phyloP scores from a whole-genome alignment of 192 early-diverging fungal genomes.

The Backusella psychrophila region DNA sequence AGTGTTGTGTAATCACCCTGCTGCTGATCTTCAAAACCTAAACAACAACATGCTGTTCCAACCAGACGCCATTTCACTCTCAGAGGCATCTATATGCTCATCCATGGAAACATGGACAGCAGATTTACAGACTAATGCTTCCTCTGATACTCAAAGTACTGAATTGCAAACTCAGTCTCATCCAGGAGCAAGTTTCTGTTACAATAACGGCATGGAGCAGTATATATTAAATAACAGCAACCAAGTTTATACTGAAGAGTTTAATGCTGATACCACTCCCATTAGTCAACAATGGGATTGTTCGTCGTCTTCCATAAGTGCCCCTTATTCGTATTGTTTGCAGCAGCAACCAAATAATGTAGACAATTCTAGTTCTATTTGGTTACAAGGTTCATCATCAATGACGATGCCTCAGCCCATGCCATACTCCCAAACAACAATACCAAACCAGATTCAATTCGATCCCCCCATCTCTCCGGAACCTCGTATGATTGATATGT shows the following conservation, averaged over 20 bases:
- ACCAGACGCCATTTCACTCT: background rate
- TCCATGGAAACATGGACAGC: conserved; percentile 1
- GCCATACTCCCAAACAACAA: background rate
- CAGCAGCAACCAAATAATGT: background rate
- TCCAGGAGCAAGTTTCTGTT: background rate
- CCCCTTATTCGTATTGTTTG: background rate
- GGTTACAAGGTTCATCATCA: background rate
- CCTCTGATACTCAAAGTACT: background rate
- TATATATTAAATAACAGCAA: background rate
- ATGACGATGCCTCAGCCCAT: background rate
- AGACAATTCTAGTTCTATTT: background rate
- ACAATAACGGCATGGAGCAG: background rate
- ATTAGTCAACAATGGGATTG: background rate
- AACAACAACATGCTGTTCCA: background rate
- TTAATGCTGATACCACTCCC: background rate
- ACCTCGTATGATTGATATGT: background rate
- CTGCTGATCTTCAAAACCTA: background rate
- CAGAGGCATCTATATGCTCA: background rate
- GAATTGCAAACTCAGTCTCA: background rate
- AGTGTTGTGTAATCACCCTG: background rate
- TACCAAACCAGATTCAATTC: background rate
- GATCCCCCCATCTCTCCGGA: background rate
- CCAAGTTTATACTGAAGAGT: background rate
- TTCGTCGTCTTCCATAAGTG: background rate
- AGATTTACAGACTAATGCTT: background rate